phyloP scores from a whole-genome alignment of 2,329 filamentous ascomycete species.

The Pseudopyrenochaeta lycopersici region DNA sequence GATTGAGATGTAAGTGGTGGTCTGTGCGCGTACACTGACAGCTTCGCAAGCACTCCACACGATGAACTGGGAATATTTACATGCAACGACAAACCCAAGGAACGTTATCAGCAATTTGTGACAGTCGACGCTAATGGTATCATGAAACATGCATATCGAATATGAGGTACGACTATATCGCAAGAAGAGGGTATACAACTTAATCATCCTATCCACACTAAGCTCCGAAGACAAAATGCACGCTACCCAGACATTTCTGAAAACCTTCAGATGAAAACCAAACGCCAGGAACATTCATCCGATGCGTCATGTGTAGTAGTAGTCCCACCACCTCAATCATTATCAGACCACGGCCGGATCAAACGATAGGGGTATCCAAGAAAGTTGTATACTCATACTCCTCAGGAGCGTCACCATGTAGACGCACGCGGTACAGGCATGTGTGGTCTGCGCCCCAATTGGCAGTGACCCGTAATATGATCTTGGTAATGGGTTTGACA shows the following conservation, averaged over 20 bases:
- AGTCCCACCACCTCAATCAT: no score
- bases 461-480: constrained; percentile 50
- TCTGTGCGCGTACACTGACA: constrained; percentile 16
- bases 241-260: neutral
- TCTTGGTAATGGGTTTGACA: constrained; percentile 39
- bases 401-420: constrained; percentile 48
- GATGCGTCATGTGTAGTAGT: neutral
- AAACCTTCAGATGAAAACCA: neutral
- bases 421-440: constrained; percentile 57
- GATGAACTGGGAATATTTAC: no score
- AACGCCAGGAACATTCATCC: neutral
- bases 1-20: constrained; percentile 25
- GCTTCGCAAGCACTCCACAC: no score
- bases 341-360: neutral
- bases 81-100: no score
- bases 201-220: neutral
- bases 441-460: constrained; percentile 58
- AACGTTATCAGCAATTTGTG: no score
- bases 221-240: no score
- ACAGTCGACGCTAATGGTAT: no score
- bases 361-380: neutral
- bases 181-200: neutral
- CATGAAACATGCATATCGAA: neutral
- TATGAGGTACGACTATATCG: neutral
- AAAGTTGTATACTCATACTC: constrained; percentile 20